Evolutionary conservation across 176 grass and related monocot genomes (phyloP).

Genomic region (Oryza australiensis): DNA sequence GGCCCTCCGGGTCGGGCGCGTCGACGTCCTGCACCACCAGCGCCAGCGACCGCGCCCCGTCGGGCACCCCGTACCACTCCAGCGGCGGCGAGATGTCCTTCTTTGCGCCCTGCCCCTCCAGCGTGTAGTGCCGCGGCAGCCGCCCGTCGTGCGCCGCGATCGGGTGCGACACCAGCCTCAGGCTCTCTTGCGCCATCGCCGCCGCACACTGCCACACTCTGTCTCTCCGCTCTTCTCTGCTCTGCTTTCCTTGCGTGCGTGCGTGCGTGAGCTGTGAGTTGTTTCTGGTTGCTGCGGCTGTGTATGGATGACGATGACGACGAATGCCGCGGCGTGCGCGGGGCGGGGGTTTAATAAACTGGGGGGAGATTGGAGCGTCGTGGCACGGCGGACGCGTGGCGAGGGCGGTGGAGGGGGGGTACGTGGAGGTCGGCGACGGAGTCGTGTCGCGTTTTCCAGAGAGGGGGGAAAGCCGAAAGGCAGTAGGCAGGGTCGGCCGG

Average conservation of each 20-base stretch:
- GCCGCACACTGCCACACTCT: not conserved
- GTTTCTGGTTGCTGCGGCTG: not conserved
- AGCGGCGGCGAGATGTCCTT: slow-evolving; percentile 87
- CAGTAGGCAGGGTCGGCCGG: too few relatives aligned
- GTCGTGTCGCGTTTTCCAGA: slow-evolving; percentile 36
- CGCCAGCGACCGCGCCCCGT: slow-evolving; percentile 61
- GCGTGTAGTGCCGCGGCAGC: slow-evolving; percentile 72
- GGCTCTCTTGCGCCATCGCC: slow-evolving; percentile 56
- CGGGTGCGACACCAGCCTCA: slow-evolving; percentile 73
- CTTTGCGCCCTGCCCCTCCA: slow-evolving; percentile 66
- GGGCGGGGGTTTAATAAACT: not conserved
- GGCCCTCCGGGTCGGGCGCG: slow-evolving; percentile 37
- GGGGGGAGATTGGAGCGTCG: not conserved
- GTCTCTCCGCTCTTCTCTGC: not conserved
- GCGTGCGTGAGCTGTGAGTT: not conserved
- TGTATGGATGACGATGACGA: not conserved
- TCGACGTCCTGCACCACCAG: slow-evolving; percentile 77
- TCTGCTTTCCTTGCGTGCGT: not conserved
- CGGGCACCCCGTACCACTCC: slow-evolving; percentile 96
- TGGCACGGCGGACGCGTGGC: slow-evolving; percentile 35
- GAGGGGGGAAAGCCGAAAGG: not conserved
- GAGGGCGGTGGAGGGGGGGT: not conserved
- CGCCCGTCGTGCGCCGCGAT: slow-evolving; percentile 52
- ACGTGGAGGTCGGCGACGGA: slow-evolving; percentile 45
- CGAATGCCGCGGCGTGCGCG: not conserved